Evolutionary conservation across 208 protist species (phyloP), one percentile per base, ranked within the genome.

Genomic region (Trypanosoma scelopori): DNA sequence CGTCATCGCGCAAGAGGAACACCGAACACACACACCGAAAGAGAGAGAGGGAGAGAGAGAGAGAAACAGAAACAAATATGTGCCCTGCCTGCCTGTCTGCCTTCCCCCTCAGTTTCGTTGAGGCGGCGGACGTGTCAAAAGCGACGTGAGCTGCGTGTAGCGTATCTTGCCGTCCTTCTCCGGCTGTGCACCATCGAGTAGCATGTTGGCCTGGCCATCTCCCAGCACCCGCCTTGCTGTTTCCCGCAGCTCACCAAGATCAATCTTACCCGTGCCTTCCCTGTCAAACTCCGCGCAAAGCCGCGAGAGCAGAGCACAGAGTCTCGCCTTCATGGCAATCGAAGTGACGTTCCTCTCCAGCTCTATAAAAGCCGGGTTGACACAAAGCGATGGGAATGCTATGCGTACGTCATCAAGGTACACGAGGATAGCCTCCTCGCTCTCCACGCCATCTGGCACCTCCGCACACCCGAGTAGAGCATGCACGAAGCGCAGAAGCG

Each of bases 231-330:
- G 78, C 48, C 73, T 55, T 3, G 78, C 79, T 43, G 79, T 85
- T 16, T 64, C 53, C 3, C 62, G 79, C 41, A 95, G 73, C 48
- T 93, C 90, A 0, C 50, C 55, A 25, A 95, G 61, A 32, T 63
- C 51, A 32, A 95, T 77, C 47, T 80, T 84, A 1, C 90, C 87
- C 0, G 76, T 85, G n/a, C 42, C 30, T 12, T 85, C 75, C 45
- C 45, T 41, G 65, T 95, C 90, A 42, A 95, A 84, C 62, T 83
- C 82, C 3, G 72, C 80, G 55, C 85, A 95, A 39, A 93, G 69
- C 25, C 78, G 74, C 20, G 69, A 62, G 18, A 95, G 68, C 41
- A 92, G 62, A 15, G 71, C 49, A 53, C 85, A 89, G 16, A 95
- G 66, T 52, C 82, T 79, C 0, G 83, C 78, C 66, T 76, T 55